Base-by-base conservation (phyloP, 2,329 filamentous ascomycete genomes). In the Chaetomium olivaceum region DNA sequence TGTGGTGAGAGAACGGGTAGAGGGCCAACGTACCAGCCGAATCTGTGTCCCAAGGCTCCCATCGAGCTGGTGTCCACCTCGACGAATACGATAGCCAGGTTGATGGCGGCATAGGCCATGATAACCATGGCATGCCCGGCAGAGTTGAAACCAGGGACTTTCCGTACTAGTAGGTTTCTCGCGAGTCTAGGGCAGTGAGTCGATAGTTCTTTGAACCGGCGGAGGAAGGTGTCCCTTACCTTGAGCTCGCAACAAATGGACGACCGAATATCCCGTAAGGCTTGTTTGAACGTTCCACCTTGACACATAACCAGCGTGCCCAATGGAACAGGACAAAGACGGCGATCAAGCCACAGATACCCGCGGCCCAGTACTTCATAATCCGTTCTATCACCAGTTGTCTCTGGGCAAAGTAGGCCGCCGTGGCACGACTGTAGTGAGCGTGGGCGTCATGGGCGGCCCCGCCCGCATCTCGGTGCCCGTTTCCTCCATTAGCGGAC, bases 71-170 rank as follows among this genome's bases (percentile, higher is more conserved):
- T 64, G 55, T 75, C 71, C 23, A 76, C 67, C 29, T 76, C 72
- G n/a, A 73, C 74, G 39, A 77, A 71, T 11, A 70, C 67, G 29
- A 76, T 56, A 19, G 70, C 68, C 21, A 72, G 57, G 64, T 77
- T 77, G 67, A 76, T 71, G 21, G 63, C 73, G 23, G 75, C 68
- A 58, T 77, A 78, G 14, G 73, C 67, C 0, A 69, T 61, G 2
- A 77, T 73, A 2, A 77, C 65, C 8, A 77, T 60, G 6, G 72
- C 74, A 66, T 78, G 76, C 2, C 76, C 76, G 1, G 73, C 71
- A 3, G 76, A 77, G 36, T 71, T 72, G 65, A 78, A 74, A 0
- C 74, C 74, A 2, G 74, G 73, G 2, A 74, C 67, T 52, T 72
- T 74, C 9, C 74, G 71, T 31, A 77, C 68, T 6, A 77, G 68